Percentiles rank a stretch among this genome's conserved stretches.
These are phyloP conservation scores for Cyclocybe aegerita DNA, from an alignment of 768 basidiomycete genomes.

Conservation along the genomic window DNA sequence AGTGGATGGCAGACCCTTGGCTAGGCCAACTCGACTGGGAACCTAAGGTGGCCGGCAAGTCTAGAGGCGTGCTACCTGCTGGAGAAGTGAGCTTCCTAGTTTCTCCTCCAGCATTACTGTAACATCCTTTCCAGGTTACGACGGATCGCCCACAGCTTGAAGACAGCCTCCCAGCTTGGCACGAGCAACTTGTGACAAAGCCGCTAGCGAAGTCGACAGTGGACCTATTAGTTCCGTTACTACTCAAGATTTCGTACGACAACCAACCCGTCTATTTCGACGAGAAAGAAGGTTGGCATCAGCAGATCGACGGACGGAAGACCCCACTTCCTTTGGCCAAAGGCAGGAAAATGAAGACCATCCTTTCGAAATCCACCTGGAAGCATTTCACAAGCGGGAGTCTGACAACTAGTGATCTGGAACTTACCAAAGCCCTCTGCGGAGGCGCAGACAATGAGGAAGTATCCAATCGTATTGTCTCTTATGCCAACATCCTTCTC, in stretches of 20 bases:
- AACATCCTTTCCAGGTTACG: not conserved
- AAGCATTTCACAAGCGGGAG: slow-evolving; percentile 41
- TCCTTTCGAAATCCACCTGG: slow-evolving; percentile 52
- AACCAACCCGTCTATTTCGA: slow-evolving; percentile 59
- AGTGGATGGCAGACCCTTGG: slow-evolving; percentile 80
- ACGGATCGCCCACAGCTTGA: not conserved
- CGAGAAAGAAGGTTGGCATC: slow-evolving; percentile 68
- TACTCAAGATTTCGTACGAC: slow-evolving; percentile 64
- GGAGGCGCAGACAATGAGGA: slow-evolving; percentile 36
- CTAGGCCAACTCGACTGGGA: slow-evolving; percentile 93
- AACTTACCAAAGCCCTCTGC: slow-evolving; percentile 49
- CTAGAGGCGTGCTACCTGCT: slow-evolving; percentile 51
- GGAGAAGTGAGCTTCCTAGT: slow-evolving; percentile 14
- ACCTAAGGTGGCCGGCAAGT: slow-evolving; percentile 74
- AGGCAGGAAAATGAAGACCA: slow-evolving; percentile 38
- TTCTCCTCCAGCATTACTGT: not conserved
- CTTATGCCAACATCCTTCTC: slow-evolving; percentile 38
- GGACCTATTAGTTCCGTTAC: slow-evolving; percentile 61
- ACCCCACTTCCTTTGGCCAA: slow-evolving; percentile 42
- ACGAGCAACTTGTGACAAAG: slow-evolving; percentile 42
- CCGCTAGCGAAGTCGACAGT: slow-evolving; percentile 41
- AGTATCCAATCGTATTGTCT: slow-evolving; percentile 33
- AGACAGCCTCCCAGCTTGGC: slow-evolving; percentile 53
- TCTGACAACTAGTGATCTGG: slow-evolving; percentile 38
- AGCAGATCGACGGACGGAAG: slow-evolving; percentile 31